Base-by-base conservation (phyloP, 768 basidiomycete species). In the Hericium rajendrae region DNA sequence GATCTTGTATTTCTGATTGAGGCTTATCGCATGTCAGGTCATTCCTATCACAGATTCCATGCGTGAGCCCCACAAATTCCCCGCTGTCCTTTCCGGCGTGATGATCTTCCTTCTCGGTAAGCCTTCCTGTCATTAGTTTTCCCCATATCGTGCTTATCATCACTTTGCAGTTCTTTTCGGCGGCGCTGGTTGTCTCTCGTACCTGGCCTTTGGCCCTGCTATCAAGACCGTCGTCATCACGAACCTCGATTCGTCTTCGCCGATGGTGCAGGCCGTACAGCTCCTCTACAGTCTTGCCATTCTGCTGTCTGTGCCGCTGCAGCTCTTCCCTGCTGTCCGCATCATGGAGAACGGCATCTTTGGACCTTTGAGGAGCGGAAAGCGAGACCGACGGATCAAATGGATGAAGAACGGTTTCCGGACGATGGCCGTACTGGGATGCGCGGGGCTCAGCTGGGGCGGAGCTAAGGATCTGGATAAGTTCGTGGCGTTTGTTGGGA, bases 11-110 rank as follows among this genome's bases (percentile, higher is more conserved):
- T 38, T 40, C 10, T 22, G 50, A 18, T 5, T 26, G 5, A 12
- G 26, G 46, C 37, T 6, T 24, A 26, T 11, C 22, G 64, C 58
- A 49, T 38, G 15, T 10, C 67, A 87, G 80, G 76, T 99, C 60
- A 91, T 99, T 60, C 97, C 97, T 18, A 97, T 99, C 65, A 92
- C 91, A 12, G 94, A 99, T 68, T 85, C 94, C 5, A 99, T 99
- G 97, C 80, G 81, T 24, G 93, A 97, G 67, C 97, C 95, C 2
- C 84, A 81, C 65, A 94, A 92, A 71, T 97, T 98, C 79, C 94
- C 95, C 4, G 74, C 71, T 51, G 91, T 87, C 3, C 71, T 99
- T 50, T 89, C 90, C 9, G 88, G 86, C 11, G 94, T 97, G 57
- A 98, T 98, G 94, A 65, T 86, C n/a, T 84, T 85, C 70, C 77